Evolutionary conservation across 2,329 filamentous ascomycete genomes (phyloP).

Genomic region (Blastomyces gilchristii): DNA sequence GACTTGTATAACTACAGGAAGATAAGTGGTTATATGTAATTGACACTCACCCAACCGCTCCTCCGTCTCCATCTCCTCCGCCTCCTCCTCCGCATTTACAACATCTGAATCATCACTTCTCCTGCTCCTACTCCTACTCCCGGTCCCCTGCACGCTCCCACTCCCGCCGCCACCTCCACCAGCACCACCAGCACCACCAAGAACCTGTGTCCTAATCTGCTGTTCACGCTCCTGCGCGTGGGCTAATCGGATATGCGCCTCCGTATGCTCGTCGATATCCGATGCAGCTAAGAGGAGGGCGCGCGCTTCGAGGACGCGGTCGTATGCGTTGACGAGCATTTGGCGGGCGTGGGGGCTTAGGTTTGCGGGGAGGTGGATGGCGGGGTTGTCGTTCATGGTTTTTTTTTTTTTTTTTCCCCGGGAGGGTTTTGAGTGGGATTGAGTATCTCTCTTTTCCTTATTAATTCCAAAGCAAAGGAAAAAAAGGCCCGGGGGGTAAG

Average conservation of each 20-base stretch:
- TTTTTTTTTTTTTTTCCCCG: not conserved
- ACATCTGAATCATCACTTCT: not conserved
- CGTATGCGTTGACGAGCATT: not conserved
- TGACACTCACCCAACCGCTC: not conserved
- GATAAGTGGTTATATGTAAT: no score
- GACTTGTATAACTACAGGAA: not conserved
- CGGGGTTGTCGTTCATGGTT: not conserved
- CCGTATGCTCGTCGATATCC: not conserved
- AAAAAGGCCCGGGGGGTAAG: no score
- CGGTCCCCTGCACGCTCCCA: not conserved
- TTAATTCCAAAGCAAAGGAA: no score
- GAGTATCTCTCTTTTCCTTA: no score
- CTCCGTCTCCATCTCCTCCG: not conserved
- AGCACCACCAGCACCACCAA: not conserved
- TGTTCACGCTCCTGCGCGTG: not conserved
- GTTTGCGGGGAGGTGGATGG: not conserved
- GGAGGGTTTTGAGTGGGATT: no score
- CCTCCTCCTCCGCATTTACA: not conserved
- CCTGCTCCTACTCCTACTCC: not conserved
- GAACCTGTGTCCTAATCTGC: not conserved
- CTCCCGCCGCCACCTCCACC: not conserved
- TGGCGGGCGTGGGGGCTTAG: not conserved
- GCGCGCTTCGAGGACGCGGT: not conserved
- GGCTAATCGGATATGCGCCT: not conserved
- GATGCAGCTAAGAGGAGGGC: not conserved